Conservation (phyloP, 306 rosid genomes). For the Cicer pinnatifidum region DNA sequence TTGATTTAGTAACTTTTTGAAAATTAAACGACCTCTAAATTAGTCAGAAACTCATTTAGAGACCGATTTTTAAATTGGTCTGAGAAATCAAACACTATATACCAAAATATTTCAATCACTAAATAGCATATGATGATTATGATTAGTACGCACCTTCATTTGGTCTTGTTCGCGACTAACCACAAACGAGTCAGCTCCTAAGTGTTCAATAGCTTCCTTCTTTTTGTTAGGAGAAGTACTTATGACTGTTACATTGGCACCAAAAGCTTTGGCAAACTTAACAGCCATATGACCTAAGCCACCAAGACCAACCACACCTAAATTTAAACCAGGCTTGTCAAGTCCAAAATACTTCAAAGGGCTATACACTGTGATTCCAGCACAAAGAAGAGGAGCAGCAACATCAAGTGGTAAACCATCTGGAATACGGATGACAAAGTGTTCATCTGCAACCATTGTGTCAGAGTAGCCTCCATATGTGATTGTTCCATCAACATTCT, state of each 20-base stretch:
- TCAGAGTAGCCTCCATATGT: constrained; percentile 74
- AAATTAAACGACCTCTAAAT: no score
- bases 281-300: constrained; percentile 69
- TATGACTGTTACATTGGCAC: constrained; percentile 59
- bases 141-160: constrained; percentile 42
- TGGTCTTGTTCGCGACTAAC: constrained; percentile 54
- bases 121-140: not conserved
- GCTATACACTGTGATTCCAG: constrained; percentile 72
- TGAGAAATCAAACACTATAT: not conserved
- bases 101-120: not conserved
- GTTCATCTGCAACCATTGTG: constrained; percentile 52
- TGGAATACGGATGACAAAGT: constrained; percentile 51
- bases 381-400: constrained; percentile 68
- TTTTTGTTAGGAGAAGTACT: constrained; percentile 64
- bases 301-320: constrained; percentile 70
- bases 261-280: constrained; percentile 66
- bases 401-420: constrained; percentile 56
- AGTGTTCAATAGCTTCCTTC: constrained; percentile 53
- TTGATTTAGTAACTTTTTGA: no score
- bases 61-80: not conserved
- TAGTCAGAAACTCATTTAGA: not conserved
- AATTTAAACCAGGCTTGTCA: constrained; percentile 54
- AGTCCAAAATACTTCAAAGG: constrained; percentile 58
- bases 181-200: constrained; percentile 60
- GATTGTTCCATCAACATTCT: constrained; percentile 50